Conservation (phyloP, 179 eudicot genomes). For the Beta macrorhiza region DNA sequence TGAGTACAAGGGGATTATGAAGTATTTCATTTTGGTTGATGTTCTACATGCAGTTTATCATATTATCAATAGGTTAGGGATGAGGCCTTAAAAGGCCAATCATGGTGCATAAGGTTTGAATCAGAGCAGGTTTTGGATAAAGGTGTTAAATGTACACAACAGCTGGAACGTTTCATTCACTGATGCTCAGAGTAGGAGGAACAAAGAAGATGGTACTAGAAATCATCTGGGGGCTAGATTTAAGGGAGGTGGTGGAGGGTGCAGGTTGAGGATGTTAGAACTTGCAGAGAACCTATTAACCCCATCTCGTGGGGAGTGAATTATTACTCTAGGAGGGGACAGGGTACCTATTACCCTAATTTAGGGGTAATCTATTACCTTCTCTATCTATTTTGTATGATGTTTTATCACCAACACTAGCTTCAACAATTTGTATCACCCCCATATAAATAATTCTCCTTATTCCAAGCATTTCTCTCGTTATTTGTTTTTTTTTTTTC, state of each 20-base stretch:
- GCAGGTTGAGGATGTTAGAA: not conserved
- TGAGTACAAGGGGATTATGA: not conserved
- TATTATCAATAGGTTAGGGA: not conserved
- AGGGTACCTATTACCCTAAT: not conserved
- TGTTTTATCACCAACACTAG: not conserved
- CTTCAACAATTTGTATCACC: not conserved
- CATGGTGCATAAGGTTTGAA: not conserved
- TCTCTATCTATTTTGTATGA: not conserved
- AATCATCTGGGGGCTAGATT: not conserved
- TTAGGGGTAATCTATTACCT: not conserved
- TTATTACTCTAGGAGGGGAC: not conserved
- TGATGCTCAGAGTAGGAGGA: not conserved
- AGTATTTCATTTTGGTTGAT: not conserved
- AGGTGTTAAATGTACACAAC: not conserved
- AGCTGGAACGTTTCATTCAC: not conserved
- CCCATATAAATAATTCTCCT: not conserved
- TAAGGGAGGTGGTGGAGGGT: not conserved
- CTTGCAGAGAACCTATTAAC: not conserved
- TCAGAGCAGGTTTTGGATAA: not conserved
- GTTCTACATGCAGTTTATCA: not conserved
- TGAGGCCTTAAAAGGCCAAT: not conserved
- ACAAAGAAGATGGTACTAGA: not conserved
- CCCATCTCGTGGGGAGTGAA: not conserved
- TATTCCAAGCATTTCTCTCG: not conserved
- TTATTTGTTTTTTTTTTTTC: not conserved